A percentile compares a stretch with the other conserved stretches of the same genome.
phyloP scores from a whole-genome alignment of 805 yeast genomes.

The Jamesozyma rosinii region DNA sequence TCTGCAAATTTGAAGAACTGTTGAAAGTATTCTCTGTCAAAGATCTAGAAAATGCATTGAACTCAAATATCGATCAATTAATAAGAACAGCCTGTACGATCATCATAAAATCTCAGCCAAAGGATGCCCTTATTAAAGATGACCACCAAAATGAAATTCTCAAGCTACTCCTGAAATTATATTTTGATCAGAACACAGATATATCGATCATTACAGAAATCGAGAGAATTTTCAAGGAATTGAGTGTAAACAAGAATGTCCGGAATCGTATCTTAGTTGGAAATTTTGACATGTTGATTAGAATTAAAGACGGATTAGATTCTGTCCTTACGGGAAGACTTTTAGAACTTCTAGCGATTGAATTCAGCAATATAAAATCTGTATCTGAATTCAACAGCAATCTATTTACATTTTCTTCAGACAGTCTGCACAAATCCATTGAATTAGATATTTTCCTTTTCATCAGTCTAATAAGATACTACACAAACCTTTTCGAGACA shows the following conservation, averaged over 20 bases:
- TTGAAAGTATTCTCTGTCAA: conserved; percentile 14
- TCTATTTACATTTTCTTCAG: conserved; percentile 13
- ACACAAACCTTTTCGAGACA: conserved; percentile 9
- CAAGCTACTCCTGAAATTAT: conserved; percentile 7
- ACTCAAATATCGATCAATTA: conserved; percentile 14
- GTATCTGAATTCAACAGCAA: conserved; percentile 13
- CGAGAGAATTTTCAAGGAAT: conserved; percentile 13
- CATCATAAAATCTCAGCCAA: conserved; percentile 22
- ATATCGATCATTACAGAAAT: conserved; percentile 19
- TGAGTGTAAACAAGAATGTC: conserved; percentile 17
- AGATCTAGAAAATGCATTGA: conserved; percentile 19
- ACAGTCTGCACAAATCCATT: conserved; percentile 10
- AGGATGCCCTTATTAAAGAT: conserved; percentile 18
- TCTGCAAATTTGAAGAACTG: conserved; percentile 20
- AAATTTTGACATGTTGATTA: conserved; percentile 13
- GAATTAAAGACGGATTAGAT: conserved; percentile 10
- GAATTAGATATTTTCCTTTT: conserved; percentile 19
- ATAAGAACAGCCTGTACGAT: conserved; percentile 21
- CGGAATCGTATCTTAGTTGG: conserved; percentile 17
- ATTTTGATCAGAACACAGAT: conserved; percentile 17
- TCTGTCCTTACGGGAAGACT: conserved; percentile 17
- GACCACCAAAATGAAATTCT: conserved; percentile 13
- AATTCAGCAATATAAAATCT: conserved; percentile 7
- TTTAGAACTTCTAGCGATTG: conserved; percentile 14
- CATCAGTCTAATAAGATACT: conserved; percentile 18